phyloP scores from a whole-genome alignment of 257 asterid species.

The Osmanthus fragrans region DNA sequence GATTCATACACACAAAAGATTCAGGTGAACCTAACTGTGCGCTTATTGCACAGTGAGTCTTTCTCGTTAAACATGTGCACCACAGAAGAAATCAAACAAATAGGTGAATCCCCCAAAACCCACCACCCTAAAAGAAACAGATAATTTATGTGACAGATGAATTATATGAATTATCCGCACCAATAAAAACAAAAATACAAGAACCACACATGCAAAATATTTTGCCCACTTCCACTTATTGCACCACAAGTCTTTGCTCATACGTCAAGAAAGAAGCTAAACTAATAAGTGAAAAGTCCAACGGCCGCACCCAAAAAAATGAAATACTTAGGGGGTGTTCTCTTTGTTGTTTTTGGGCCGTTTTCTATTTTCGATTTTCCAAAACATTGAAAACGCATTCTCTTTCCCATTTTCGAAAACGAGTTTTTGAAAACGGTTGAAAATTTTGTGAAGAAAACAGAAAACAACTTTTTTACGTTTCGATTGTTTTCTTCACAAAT shows the following conservation, averaged over 20 bases:
- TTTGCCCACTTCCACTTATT: neutral
- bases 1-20: slow-evolving; percentile 13
- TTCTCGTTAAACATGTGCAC: neutral
- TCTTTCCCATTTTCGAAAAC: no score
- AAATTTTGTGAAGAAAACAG: no score
- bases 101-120: neutral
- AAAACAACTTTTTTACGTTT: no score
- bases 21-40: slow-evolving; percentile 6
- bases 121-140: no score
- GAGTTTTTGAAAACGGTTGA: no score
- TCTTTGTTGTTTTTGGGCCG: no score
- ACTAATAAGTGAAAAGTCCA: no score
- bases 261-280: neutral
- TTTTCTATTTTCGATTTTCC: no score
- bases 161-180: neutral
- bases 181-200: slow-evolving; percentile 8
- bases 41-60: neutral
- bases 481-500: no score
- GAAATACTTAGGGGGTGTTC: no score
- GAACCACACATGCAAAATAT: neutral
- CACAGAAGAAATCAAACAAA: slow-evolving; percentile 3
- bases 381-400: no score
- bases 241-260: no score
- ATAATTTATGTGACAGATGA: neutral
- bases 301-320: neutral